Conservation (phyloP, 2,329 filamentous ascomycete species). For the Cladorrhinum sp. region DNA sequence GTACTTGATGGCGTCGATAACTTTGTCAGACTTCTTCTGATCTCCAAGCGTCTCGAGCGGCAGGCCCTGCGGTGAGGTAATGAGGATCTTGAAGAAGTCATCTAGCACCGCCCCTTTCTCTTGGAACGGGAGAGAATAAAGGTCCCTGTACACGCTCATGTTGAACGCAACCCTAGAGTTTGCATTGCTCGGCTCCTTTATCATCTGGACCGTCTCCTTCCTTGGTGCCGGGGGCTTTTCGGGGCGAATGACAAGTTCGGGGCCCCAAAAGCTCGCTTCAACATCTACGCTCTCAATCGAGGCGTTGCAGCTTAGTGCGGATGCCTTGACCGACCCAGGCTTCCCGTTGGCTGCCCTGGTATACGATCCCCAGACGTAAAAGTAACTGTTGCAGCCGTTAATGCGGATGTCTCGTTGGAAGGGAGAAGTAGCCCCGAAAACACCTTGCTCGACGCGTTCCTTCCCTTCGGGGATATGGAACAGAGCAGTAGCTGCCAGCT, state of each 20-base stretch:
- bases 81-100: not conserved
- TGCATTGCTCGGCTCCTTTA: not conserved
- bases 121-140: not conserved
- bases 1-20: not conserved
- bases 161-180: not conserved
- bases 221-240: not conserved
- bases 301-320: not conserved
- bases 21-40: not conserved
- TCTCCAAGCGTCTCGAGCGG: not conserved
- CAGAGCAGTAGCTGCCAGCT: not conserved
- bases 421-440: not conserved
- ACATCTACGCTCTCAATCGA: not conserved
- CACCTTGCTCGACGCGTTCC: not conserved
- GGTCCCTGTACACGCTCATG: not conserved
- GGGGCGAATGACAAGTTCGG: not conserved
- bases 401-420: not conserved
- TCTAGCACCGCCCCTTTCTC: not conserved
- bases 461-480: not conserved
- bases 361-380: not conserved
- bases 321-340: not conserved
- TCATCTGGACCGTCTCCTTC: not conserved
- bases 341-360: not conserved
- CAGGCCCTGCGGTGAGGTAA: not conserved
- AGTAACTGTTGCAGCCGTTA: not conserved
- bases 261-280: not conserved